Evolutionary conservation across 495 filamentous ascomycete genomes (phyloP).

Genomic region (Penicillium egyptiacum): DNA sequence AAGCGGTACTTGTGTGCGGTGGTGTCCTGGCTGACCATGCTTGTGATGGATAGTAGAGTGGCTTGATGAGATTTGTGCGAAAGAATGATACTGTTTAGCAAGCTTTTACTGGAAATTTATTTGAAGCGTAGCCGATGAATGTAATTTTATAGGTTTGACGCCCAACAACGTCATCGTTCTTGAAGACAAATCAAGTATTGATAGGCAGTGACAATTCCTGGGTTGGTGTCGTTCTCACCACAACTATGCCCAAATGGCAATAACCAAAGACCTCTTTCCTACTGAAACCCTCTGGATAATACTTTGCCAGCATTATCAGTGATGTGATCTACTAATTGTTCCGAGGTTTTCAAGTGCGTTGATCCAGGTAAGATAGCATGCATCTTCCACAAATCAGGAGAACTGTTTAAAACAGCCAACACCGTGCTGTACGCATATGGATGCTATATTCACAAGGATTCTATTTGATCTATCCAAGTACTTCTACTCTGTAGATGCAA

Average conservation of each 20-base stretch:
- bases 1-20: constrained; percentile 36
- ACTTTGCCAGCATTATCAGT: background rate
- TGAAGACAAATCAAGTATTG: background rate
- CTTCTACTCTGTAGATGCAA: background rate
- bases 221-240: too few species aligned
- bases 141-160: constrained; percentile 6
- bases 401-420: background rate
- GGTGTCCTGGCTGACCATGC: background rate
- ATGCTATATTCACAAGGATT: background rate
- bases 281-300: background rate
- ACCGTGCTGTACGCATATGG: background rate
- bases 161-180: constrained; percentile 16
- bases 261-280: background rate
- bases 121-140: background rate
- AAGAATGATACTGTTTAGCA: background rate
- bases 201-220: background rate
- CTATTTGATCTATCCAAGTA: background rate
- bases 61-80: background rate
- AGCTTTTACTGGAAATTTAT: background rate
- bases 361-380: background rate
- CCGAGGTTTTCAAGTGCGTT: background rate
- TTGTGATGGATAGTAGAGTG: background rate
- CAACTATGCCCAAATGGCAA: background rate
- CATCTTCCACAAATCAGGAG: background rate
- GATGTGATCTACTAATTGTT: background rate